Base-by-base conservation (phyloP, 2,329 filamentous ascomycete genomes). In the Polychaeton citri region DNA sequence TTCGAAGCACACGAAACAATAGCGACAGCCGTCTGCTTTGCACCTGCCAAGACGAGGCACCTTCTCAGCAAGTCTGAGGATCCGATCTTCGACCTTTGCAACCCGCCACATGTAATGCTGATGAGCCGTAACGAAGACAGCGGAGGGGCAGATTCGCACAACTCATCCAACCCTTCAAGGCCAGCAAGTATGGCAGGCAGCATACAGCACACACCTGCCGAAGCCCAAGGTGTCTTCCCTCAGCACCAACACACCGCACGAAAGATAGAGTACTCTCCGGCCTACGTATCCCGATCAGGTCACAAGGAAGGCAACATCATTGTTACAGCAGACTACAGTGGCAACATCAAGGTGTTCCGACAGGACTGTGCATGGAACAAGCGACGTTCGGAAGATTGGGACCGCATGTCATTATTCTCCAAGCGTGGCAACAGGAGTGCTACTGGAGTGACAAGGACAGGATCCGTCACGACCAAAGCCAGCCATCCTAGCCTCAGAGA, bases 21-120 rank as follows among this genome's bases (percentile, higher is more conserved):
- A 40, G 87, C 94, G 3, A 96, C 88, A 0, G 81, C 79, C n/a
- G 84, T 88, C 2, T 63, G 90, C 3, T 79, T 95, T 52, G 88
- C 88, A 0, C 88, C 90, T 0, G 72, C 74, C 0, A 76, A 74
- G 49, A 86, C 85, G 8, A 74, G 83, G 38, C 79, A 82, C 50
- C 66, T 90, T 2, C 69, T 98, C 1, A 78, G 81, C 34, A 71
- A 74, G 10, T 92, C 86, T 0, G 82, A 84, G 37, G 87, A 98
- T 54, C 87, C 90, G 2, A 74, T 98, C n/a, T 98, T 86, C 56
- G 87, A 95, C 49, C 69, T 96, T 1, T 96, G 90, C 66, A 96
- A 96, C 48, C 90, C 90, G 4, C 90, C 88, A 0, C 86, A 88
- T 0, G 76, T 96, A 12, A 87, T 76, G 5, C 66, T 96, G 13